Evolutionary conservation across 768 basidiomycete genomes (phyloP).

Genomic region (Tulasnella calospora): DNA sequence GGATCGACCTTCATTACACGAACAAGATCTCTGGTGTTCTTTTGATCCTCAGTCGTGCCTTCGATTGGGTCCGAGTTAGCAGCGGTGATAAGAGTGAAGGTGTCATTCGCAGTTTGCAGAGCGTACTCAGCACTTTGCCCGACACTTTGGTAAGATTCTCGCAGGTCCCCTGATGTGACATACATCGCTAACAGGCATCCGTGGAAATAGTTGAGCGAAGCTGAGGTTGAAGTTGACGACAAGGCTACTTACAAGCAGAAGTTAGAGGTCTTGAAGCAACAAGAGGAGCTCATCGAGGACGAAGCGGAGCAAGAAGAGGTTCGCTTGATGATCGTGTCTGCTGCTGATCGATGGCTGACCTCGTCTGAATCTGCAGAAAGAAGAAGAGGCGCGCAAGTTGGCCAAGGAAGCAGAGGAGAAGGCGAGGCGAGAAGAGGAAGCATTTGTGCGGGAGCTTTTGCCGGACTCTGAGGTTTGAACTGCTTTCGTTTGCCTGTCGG

Average conservation of each 20-base stretch:
- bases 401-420: conserved; percentile 74
- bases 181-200: neutral
- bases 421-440: conserved; percentile 53
- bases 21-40: conserved; percentile 89
- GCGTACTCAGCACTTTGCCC: conserved; percentile 84
- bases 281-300: conserved; percentile 98
- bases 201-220: conserved; percentile 80
- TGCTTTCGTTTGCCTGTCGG: neutral
- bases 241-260: conserved; percentile 96
- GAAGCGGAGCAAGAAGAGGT: conserved; percentile 94
- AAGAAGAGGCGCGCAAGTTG: conserved; percentile 83
- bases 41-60: conserved; percentile 88
- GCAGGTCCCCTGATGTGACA: neutral
- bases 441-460: conserved; percentile 73
- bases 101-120: conserved; percentile 77
- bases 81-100: conserved; percentile 67
- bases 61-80: conserved; percentile 79
- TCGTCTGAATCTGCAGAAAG: conserved; percentile 44
- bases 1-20: conserved; percentile 91
- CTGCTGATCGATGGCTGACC: conserved; percentile 9
- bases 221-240: conserved; percentile 93
- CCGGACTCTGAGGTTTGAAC: conserved; percentile 79
- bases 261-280: conserved; percentile 94
- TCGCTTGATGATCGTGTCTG: conserved; percentile 16
- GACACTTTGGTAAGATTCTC: conserved; percentile 77